Base-by-base conservation (phyloP, 148 eudicot genomes). In the Fagopyrum esculentum region DNA sequence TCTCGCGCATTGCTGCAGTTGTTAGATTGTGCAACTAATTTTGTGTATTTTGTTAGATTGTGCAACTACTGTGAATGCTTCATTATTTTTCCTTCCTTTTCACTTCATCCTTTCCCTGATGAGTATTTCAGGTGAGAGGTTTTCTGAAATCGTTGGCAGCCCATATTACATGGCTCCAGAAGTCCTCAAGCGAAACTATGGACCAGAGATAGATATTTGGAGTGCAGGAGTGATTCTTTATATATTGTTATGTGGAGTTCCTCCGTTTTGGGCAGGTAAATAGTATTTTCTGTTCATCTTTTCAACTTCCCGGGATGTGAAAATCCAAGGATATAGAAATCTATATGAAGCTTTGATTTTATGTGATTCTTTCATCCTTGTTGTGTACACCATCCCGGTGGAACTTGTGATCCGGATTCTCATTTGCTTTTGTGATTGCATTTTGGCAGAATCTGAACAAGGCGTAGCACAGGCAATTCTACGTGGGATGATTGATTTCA, bases 161-260 rank as follows among this genome's bases (percentile, higher is more conserved):
- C 98, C 98, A 35, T 93, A 91, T 80, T 91, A 91, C 68, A 93
- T 93, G 97, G 98, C 98, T 78, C 98, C 94, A 6, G 98, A 91
- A 78, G 98, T 93, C 78, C 97, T 93, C 81, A 93, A 84, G 87
- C 89, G 97, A 48, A 91, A 83, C 73, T 93, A 93, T 76, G 98
- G 98, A 74, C 97, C 98, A 55, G 97, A 93, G 87, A 91, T 93
- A 76, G 98, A 93, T 79, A 89, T 93, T 76, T 93, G 98, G 97
- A 93, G 98, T 82, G 98, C 97, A 26, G 98, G 98, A 80, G 98
- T 93, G 56, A 88, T 93, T 84, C 92, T 93, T 30, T 91, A 93
- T 78, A 93, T 93, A 83, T 83, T 93, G 74, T 82, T 93, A 75
- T 93, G 98, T 83, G 97, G 98, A 75, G 98, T 93, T 83, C 98